Base-by-base conservation (phyloP, 1,139 yeast species). In the Scheffersomyces stambukii region DNA sequence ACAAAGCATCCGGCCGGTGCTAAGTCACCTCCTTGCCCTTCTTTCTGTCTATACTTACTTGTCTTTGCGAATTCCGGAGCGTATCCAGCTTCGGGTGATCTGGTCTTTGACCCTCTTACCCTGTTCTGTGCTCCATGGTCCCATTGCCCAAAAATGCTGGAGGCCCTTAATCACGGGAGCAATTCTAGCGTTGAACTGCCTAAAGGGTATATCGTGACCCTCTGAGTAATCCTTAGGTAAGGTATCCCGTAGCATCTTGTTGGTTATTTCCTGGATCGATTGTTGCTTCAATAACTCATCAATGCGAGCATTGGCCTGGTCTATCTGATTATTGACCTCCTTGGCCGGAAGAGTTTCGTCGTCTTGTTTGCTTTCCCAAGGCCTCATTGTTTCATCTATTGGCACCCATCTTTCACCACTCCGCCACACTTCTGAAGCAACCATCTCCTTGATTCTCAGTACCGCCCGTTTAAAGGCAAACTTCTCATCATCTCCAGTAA, bases 401-500 rank as follows among this genome's bases (percentile, higher is more conserved):
- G 83, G 84, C 3, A 64, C 57, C 86, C 85, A 79, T 30, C 64
- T 49, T 16, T 52, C 53, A 3, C 46, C 39, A 6, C 43, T 37
- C 38, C 79, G 59, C 84, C 86, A 81, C 6, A 45, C 42, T 16
- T 54, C 60, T 0, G 81, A 73, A 1, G 67, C 67, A 1, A 77
- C 72, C 86, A 81, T 81, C 43, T 81, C 89, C 36, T 64, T 62
- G 16, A 81, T 66, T 41, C 91, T 57, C 47, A 80, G 76, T 1
- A 80, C 80, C 0, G 89, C 88, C 40, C 89, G 54, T 39, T 76
- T 77, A 45, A 74, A 81, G 3, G 91, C 88, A 57, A 81, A 81
- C 52, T 70, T 71, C 47, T 81, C 89, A 51, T 81, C 89, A 43
- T 81, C 88, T 16, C 91, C 89, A 0, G 86, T 81, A 42, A 81